Evolutionary conservation across 2,329 filamentous ascomycete genomes (phyloP), one percentile per base, ranked within the genome.

Genomic region (Ophiostoma angusticollis): DNA sequence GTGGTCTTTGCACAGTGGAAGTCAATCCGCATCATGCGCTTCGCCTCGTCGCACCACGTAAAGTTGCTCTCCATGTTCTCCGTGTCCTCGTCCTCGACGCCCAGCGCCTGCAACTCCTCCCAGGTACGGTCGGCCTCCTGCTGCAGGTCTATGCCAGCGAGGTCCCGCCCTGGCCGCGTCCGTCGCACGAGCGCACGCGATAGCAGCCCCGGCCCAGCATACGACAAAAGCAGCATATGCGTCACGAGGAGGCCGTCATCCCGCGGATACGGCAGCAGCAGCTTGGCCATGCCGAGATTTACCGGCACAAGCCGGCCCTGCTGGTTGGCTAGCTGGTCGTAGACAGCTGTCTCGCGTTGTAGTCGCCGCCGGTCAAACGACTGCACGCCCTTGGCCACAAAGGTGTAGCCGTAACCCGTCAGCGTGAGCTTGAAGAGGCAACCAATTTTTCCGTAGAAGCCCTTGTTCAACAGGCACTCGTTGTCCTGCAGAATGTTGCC

Each of bases 221-320:
- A 47, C 6, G 47, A 45, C 40, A 49, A 21, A 3, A 47, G 36
- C 42, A 49, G 22, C 42, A 49, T 42, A 34, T 47, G 41, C 17
- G 42, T 23, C 9, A 47, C 27, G 8, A 34, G 35, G 12, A 13
- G 25, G 22, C 23, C 25, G 24, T 35, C 35, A 9, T 18, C 14
- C 27, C 35, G 29, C 9, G 28, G 34, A 24, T 37, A 45, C n/a
- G 34, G 38, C 3, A 33, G 24, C 13, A 35, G 22, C n/a, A 49
- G 42, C 35, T 43, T 13, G n/a, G 47, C 34, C 9, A 40, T 11
- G 24, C 47, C 47, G 16, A 49, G 45, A 22, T 33, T 35, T 14
- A 49, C 47, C 9, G 47, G 47, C 29, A 49, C 29, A 13, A 39
- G 18, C 4, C 22, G 9, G 13, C 43, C 47, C 40, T 49, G 47